These are phyloP conservation scores for Calonectria hongkongensis DNA, from an alignment of 2,329 filamentous ascomycete genomes.

Conservation along the genomic window DNA sequence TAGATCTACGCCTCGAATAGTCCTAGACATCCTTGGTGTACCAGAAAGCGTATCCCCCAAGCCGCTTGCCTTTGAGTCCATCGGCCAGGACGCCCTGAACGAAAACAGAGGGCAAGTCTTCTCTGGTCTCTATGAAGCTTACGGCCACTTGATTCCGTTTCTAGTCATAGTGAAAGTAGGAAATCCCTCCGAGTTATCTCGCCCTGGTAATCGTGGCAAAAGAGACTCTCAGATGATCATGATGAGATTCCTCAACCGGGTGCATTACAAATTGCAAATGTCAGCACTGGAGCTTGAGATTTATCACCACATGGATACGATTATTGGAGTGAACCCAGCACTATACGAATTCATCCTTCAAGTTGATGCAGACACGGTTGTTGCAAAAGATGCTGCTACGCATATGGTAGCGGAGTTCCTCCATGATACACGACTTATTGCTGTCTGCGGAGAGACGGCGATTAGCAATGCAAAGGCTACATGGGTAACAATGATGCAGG, in stretches of 20 bases:
- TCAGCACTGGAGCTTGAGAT: constrained; percentile 97
- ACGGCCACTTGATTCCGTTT: constrained; percentile 98
- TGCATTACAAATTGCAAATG: constrained; percentile 98
- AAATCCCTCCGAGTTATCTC: constrained; percentile 97
- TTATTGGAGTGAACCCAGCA: constrained; percentile 98
- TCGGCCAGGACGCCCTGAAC: constrained; percentile 96
- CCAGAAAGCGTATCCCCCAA: constrained; percentile 95
- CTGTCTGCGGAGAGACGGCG: constrained; percentile 94
- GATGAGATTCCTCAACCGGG: constrained; percentile 99
- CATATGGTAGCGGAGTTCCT: constrained; percentile 95
- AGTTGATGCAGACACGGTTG: constrained; percentile 97
- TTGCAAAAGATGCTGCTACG: constrained; percentile 90
- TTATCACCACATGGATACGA: constrained; percentile 98
- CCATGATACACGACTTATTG: constrained; percentile 94
- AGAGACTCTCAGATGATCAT: constrained; percentile 99
- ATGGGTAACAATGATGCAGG: constrained; percentile 98
- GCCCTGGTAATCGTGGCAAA: constrained; percentile 97
- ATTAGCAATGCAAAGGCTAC: constrained; percentile 95
- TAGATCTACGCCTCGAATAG: constrained; percentile 93
- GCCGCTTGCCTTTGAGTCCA: constrained; percentile 95
- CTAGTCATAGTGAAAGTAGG: constrained; percentile 97
- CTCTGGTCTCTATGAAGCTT: constrained; percentile 96
- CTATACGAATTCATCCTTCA: constrained; percentile 98
- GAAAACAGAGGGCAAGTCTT: constrained; percentile 99
- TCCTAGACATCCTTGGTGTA: constrained; percentile 96